Percentiles rank a stretch among this genome's conserved stretches.
phyloP scores from a whole-genome alignment of 164 flowering plant genomes.

The Dillenia turbinata region DNA sequence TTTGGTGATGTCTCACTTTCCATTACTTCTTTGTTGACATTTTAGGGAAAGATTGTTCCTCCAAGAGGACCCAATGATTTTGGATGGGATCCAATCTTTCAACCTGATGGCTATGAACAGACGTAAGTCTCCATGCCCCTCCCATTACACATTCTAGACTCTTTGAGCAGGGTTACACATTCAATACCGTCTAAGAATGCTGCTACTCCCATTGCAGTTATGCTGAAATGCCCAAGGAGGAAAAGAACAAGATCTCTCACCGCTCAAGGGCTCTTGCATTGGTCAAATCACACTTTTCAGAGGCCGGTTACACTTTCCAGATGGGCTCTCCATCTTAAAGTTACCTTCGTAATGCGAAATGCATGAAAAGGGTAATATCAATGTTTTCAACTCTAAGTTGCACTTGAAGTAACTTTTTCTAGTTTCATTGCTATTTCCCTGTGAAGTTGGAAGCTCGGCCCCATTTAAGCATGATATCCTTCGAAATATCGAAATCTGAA shows the following conservation, averaged over 20 bases:
- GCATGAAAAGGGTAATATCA: no score
- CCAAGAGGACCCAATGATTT: slow-evolving; percentile 87
- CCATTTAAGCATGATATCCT: no score
- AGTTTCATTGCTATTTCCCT: no score
- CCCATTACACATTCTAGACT: background rate
- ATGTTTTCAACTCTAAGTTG: no score
- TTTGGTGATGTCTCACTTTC: no score
- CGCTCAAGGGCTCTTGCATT: slow-evolving; percentile 61
- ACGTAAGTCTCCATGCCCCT: slow-evolving; percentile 42
- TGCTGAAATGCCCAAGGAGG: slow-evolving; percentile 88
- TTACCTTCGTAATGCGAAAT: no score
- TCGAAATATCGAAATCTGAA: no score
- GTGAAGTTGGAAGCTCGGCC: no score
- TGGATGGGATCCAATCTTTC: slow-evolving; percentile 98
- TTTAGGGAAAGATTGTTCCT: slow-evolving; percentile 84
- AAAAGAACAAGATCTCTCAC: slow-evolving; percentile 82
- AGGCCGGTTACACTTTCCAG: slow-evolving; percentile 47
- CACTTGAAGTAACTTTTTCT: no score
- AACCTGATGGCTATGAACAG: slow-evolving; percentile 89
- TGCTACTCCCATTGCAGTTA: slow-evolving; percentile 34
- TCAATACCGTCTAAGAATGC: background rate
- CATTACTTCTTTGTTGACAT: slow-evolving; percentile 5
- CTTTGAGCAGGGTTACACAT: background rate
- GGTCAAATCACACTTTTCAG: slow-evolving; percentile 75
- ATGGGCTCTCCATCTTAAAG: background rate